These are phyloP conservation scores for Chaetomiaceae sp. DNA, from an alignment of 2,329 filamentous ascomycete genomes.

Conservation along the genomic window DNA sequence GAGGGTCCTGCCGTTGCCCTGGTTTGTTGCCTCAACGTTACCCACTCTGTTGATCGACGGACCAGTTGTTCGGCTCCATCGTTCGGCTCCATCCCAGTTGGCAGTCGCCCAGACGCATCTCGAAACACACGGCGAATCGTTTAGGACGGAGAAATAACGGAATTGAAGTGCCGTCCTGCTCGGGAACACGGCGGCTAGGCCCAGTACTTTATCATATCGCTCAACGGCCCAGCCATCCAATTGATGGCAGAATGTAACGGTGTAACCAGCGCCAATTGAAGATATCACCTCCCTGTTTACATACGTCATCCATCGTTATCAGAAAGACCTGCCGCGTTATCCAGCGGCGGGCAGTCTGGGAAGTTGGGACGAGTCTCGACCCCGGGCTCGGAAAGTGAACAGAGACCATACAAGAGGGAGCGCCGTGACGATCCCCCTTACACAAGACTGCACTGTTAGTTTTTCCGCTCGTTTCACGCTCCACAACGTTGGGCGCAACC, in stretches of 20 bases:
- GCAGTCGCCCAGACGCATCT: background rate
- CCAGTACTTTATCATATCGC: background rate
- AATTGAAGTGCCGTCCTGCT: background rate
- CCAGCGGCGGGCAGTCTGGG: background rate
- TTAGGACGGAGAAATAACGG: background rate
- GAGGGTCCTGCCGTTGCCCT: constrained; percentile 1
- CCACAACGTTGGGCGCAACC: background rate
- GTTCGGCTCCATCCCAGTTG: background rate
- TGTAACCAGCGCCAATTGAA: constrained; percentile 7
- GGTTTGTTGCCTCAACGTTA: background rate
- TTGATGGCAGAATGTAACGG: constrained; percentile 3
- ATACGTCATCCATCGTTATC: constrained; percentile 15
- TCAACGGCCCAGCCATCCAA: constrained; percentile 1
- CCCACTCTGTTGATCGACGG: constrained; percentile 4
- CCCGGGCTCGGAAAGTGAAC: background rate
- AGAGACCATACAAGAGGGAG: no score
- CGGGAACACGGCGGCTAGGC: constrained; percentile 1
- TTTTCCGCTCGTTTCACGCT: constrained; percentile 6
- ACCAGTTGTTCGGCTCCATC: constrained; percentile 7
- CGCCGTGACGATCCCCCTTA: background rate
- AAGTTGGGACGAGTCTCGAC: background rate
- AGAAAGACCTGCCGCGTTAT: constrained; percentile 1
- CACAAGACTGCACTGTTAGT: background rate
- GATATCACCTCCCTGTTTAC: no score
- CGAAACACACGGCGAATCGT: background rate